These are phyloP conservation scores for Sarocladiaceae sp. DNA, from an alignment of 2,329 filamentous ascomycete species.

Conservation along the genomic window DNA sequence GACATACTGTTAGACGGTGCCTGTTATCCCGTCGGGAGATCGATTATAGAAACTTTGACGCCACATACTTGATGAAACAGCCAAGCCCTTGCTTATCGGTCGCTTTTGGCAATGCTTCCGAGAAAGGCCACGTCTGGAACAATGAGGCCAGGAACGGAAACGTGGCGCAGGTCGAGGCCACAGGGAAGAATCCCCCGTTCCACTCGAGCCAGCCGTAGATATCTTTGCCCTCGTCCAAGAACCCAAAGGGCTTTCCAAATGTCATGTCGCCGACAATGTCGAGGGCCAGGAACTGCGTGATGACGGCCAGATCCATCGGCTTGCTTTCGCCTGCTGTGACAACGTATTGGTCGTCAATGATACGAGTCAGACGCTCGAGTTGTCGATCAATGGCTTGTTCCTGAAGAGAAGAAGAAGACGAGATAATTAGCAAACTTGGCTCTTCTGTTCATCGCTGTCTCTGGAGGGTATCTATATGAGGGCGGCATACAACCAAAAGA, in stretches of 20 bases:
- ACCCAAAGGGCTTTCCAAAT: conserved; percentile 45
- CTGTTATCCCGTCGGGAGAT: conserved; percentile 18
- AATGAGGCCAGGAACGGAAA: conserved; percentile 34
- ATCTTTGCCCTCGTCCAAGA: conserved; percentile 39
- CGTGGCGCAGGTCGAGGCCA: conserved; percentile 28
- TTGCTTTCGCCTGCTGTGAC: background rate
- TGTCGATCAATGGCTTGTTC: conserved; percentile 5
- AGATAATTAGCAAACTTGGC: too few relatives aligned
- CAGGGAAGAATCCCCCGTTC: conserved; percentile 22
- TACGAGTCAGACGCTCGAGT: background rate
- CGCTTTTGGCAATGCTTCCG: conserved; percentile 20
- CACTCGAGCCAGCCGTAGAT: conserved; percentile 41
- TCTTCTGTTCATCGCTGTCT: too few relatives aligned
- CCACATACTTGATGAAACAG: conserved; percentile 1
- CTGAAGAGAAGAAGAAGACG: too few relatives aligned
- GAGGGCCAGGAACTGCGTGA: conserved; percentile 47
- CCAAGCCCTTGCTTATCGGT: conserved; percentile 25
- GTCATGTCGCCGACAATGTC: conserved; percentile 49
- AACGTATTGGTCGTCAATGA: conserved; percentile 4
- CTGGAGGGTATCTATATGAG: too few relatives aligned
- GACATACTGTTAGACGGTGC: conserved; percentile 14
- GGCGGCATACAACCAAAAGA: background rate
- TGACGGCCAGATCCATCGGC: conserved; percentile 44
- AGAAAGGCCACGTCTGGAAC: conserved; percentile 30
- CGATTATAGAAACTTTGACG: background rate